A percentile compares a stretch with the other conserved stretches of the same genome.
phyloP scores from a whole-genome alignment of 129 eudicot genomes.

The Glebionis coronaria region DNA sequence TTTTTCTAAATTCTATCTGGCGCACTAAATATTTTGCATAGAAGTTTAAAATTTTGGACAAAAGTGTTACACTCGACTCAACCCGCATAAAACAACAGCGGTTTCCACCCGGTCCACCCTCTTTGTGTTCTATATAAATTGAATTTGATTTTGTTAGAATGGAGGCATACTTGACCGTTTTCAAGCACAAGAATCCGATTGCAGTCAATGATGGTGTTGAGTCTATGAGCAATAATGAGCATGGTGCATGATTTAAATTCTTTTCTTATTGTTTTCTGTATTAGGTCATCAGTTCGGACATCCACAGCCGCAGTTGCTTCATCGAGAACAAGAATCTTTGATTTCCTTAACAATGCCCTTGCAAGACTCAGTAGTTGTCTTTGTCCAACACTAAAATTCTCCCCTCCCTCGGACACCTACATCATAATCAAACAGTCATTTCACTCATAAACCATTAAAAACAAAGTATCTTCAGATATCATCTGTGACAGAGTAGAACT shows the following conservation, averaged over 20 bases:
- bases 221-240: conserved; percentile 96
- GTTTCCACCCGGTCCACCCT: background rate
- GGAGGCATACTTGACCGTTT: conserved; percentile 63
- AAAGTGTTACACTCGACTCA: background rate
- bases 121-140: background rate
- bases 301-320: conserved; percentile 99
- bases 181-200: conserved; percentile 81
- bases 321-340: conserved; percentile 96
- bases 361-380: conserved; percentile 89
- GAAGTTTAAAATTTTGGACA: too few species aligned
- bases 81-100: background rate
- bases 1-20: background rate
- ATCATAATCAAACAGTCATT: conserved; percentile 7
- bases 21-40: background rate
- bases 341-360: conserved; percentile 80
- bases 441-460: conserved; percentile 3
- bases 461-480: background rate
- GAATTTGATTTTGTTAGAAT: background rate
- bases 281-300: conserved; percentile 93
- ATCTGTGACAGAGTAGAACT: background rate
- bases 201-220: conserved; percentile 89
- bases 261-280: conserved; percentile 89
- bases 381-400: conserved; percentile 97
- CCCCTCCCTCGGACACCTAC: conserved; percentile 93
- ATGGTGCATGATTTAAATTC: conserved; percentile 94